These are phyloP conservation scores for Pelargonium fulgidum DNA, from an alignment of 441 rosid genomes.

Conservation along the genomic window DNA sequence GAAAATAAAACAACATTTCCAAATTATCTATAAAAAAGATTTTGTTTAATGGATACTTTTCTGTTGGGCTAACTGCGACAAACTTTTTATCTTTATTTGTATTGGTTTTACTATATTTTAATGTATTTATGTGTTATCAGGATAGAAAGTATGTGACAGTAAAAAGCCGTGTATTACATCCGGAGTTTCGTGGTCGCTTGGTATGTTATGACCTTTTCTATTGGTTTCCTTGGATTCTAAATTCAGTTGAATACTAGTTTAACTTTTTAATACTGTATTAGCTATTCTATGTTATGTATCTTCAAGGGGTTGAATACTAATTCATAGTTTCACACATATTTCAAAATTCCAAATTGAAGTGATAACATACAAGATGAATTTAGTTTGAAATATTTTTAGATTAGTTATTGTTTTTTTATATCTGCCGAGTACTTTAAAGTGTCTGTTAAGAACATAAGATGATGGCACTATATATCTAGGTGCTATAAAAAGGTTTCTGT, in stretches of 20 bases:
- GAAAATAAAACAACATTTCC: too few relatives aligned
- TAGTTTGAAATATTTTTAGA: neutral
- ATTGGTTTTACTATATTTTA: conserved; percentile 14
- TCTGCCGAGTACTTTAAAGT: neutral
- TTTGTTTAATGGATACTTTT: neutral
- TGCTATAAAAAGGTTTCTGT: neutral
- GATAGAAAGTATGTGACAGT: conserved; percentile 76
- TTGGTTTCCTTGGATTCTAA: neutral
- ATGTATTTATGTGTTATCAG: conserved; percentile 36
- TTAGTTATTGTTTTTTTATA: neutral
- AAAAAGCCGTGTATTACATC: conserved; percentile 61
- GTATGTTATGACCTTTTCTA: conserved; percentile 36
- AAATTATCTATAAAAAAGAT: neutral
- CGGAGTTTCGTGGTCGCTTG: conserved; percentile 98
- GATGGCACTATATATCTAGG: neutral
- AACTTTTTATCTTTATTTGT: conserved; percentile 15
- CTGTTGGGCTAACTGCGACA: conserved; percentile 10
- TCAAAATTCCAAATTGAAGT: too few relatives aligned
- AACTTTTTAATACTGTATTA: neutral
- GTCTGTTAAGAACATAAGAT: neutral
- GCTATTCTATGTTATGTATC: neutral
- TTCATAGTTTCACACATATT: too few relatives aligned
- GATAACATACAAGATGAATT: neutral
- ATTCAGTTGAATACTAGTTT: neutral
- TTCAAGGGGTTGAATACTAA: too few relatives aligned